These are phyloP conservation scores for Fusarium nygamai DNA, from an alignment of 2,329 filamentous ascomycete genomes.

Conservation along the genomic window DNA sequence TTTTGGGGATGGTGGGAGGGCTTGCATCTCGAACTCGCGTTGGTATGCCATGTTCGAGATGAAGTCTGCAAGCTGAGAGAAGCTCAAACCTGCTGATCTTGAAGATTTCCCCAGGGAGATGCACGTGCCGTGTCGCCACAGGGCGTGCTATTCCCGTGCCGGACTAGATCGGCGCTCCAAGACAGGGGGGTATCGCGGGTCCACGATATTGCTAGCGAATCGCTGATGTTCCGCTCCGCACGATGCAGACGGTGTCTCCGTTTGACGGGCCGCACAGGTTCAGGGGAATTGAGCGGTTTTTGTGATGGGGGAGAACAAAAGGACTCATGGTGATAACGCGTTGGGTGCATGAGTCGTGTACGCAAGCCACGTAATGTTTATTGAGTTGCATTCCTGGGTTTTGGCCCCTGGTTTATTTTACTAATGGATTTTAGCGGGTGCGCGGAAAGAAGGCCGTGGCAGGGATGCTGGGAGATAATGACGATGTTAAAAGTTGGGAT, in stretches of 20 bases:
- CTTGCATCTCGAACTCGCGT: slow-evolving; percentile 32
- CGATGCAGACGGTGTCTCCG: slow-evolving; percentile 3
- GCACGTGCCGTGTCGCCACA: slow-evolving; percentile 20
- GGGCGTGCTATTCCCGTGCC: not conserved
- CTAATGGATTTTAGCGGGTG: not conserved
- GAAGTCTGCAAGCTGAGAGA: not conserved
- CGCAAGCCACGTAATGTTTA: not conserved
- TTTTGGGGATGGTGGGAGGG: slow-evolving; percentile 8
- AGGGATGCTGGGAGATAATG: not conserved
- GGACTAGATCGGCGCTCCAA: not conserved
- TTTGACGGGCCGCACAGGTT: not conserved
- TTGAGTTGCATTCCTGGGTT: not conserved
- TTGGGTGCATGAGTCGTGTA: not conserved
- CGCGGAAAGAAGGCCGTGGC: not conserved
- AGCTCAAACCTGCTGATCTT: not conserved
- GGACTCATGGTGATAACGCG: not conserved
- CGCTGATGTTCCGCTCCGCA: not conserved
- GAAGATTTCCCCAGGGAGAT: slow-evolving; percentile 9
- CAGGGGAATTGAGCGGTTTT: not conserved
- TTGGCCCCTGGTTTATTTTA: not conserved
- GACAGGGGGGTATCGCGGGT: not conserved
- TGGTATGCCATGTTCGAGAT: slow-evolving; percentile 37
- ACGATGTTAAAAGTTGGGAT: not conserved
- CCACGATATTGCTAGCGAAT: not conserved
- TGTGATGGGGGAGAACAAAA: not conserved